phyloP scores from a whole-genome alignment of 2,329 filamentous ascomycete species.

The Ascochyta koolunga region DNA sequence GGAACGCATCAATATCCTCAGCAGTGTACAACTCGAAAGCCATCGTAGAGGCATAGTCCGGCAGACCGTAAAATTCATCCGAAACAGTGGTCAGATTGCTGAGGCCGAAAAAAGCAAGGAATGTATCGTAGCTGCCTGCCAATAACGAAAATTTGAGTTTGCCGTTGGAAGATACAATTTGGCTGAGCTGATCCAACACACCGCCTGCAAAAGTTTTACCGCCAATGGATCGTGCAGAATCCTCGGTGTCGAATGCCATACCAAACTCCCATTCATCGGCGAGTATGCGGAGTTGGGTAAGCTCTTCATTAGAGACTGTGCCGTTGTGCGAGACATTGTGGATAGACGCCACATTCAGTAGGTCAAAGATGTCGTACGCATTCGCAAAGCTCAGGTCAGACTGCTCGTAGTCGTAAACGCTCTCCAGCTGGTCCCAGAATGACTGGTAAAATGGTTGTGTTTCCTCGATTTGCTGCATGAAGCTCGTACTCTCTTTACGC shows the following conservation, averaged over 20 bases:
- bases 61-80: constrained; percentile 25
- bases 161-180: constrained; percentile 35
- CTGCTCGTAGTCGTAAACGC: constrained; percentile 51
- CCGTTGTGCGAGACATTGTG: constrained; percentile 52
- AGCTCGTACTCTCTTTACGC: constrained; percentile 50
- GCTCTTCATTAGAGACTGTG: constrained; percentile 19
- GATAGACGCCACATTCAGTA: constrained; percentile 56
- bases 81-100: constrained; percentile 45
- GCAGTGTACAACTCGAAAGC: too few species aligned
- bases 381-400: constrained; percentile 54
- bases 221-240: too few species aligned
- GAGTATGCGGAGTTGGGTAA: constrained; percentile 25
- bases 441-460: constrained; percentile 54
- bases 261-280: background rate
- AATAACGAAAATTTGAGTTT: constrained; percentile 45
- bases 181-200: background rate
- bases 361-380: constrained; percentile 60
- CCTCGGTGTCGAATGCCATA: too few species aligned
- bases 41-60: too few species aligned
- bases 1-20: too few species aligned
- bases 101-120: constrained; percentile 58
- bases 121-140: constrained; percentile 58
- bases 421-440: constrained; percentile 45
- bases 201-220: too few species aligned
- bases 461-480: constrained; percentile 42